Conservation (phyloP, 2,329 filamentous ascomycete genomes). For the Apiospora sp. region DNA sequence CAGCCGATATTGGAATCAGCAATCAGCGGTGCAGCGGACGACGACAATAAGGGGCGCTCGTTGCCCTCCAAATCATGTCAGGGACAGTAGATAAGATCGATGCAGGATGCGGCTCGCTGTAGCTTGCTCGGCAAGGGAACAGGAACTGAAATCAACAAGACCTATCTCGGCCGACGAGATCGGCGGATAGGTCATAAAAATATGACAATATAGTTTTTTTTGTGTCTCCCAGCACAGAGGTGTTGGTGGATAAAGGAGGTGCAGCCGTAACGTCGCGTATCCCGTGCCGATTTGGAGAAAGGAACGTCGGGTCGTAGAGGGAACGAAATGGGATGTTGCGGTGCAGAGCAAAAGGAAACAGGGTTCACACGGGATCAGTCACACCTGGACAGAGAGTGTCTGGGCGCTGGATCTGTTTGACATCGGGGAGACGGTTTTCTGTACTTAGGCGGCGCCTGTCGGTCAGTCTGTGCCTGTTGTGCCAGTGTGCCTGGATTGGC, state of each 20-base stretch:
- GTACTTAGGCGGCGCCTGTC: not conserved
- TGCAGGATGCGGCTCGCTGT: conserved; percentile 22
- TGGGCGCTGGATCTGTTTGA: conserved; percentile 11
- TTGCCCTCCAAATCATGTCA: conserved; percentile 41
- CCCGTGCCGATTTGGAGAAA: conserved; percentile 12
- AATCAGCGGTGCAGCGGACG: conserved; percentile 38
- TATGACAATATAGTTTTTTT: conserved; percentile 20
- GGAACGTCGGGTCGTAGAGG: not conserved
- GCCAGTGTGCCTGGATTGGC: conserved; percentile 24
- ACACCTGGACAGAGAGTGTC: conserved; percentile 18
- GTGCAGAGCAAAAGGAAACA: conserved; percentile 18
- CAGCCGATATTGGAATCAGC: conserved; percentile 21
- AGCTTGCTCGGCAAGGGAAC: conserved; percentile 22
- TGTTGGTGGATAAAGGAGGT: conserved; percentile 12
- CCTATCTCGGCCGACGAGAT: conserved; percentile 38
- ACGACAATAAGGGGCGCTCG: conserved; percentile 32
- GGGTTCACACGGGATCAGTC: conserved; percentile 18
- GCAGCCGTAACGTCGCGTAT: conserved; percentile 16
- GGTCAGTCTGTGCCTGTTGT: conserved; percentile 14
- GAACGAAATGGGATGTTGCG: conserved; percentile 16
- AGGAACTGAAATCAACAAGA: conserved; percentile 26
- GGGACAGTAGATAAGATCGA: conserved; percentile 27
- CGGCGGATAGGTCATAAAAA: conserved; percentile 41
- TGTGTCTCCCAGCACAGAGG: conserved; percentile 15
- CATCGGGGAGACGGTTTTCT: conserved; percentile 4